phyloP scores from a whole-genome alignment of 1,284 basidiomycete genomes.

The Leccinum griseonigrum region DNA sequence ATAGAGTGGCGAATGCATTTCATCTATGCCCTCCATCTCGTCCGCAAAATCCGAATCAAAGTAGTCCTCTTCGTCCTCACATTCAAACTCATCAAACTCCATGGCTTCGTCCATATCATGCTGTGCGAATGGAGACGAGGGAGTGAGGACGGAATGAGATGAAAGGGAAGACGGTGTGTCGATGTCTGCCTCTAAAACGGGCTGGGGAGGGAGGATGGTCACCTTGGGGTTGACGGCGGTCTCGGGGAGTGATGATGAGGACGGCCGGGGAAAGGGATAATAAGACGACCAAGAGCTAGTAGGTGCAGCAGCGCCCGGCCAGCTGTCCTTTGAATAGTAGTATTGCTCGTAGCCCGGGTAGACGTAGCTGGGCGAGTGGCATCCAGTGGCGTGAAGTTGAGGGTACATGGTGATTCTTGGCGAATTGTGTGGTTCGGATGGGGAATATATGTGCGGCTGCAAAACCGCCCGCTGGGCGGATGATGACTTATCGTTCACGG shows the following conservation, averaged over 20 bases:
- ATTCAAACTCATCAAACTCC: constrained; percentile 34
- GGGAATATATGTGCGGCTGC: constrained; percentile 33
- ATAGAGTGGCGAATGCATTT: constrained; percentile 20
- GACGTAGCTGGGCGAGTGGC: constrained; percentile 22
- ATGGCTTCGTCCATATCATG: constrained; percentile 17
- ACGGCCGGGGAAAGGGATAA: constrained; percentile 6
- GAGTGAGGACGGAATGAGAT: constrained; percentile 31
- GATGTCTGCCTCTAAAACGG: constrained; percentile 24
- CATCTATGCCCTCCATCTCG: constrained; percentile 32
- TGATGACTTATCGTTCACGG: constrained; percentile 23
- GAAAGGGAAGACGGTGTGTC: constrained; percentile 33
- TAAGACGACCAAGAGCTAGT: constrained; percentile 25
- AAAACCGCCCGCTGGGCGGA: constrained; percentile 18
- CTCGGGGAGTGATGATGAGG: constrained; percentile 17
- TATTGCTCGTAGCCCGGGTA: constrained; percentile 23
- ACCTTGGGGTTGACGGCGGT: constrained; percentile 29
- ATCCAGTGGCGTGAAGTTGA: constrained; percentile 16
- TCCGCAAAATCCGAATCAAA: constrained; percentile 31
- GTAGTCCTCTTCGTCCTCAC: constrained; percentile 34
- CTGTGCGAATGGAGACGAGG: constrained; percentile 29
- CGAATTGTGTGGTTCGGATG: constrained; percentile 22
- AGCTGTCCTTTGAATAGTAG: constrained; percentile 22
- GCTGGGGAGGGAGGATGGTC: constrained; percentile 25
- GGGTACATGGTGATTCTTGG: constrained; percentile 30
- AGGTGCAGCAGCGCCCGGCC: constrained; percentile 10